Evolutionary conservation across 805 yeast genomes (phyloP).

Genomic region (Candida tibetensis): DNA sequence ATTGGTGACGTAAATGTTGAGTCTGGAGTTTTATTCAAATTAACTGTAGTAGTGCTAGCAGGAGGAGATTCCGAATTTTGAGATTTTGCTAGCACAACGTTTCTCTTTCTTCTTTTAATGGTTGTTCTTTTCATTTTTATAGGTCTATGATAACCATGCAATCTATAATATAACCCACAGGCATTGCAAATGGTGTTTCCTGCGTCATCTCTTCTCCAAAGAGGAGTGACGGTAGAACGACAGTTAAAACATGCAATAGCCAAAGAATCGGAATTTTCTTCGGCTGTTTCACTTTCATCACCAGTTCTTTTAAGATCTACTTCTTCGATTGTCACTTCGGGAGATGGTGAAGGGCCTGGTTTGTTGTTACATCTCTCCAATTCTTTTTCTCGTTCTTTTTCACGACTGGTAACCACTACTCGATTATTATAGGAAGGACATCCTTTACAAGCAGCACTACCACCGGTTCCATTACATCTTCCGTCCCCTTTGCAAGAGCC

Average conservation of each 20-base stretch:
- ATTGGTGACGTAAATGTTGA: too few species aligned
- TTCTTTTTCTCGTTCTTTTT: constrained; percentile 4
- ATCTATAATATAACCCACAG: constrained; percentile 73
- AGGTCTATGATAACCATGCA: constrained; percentile 78
- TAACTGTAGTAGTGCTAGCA: too few species aligned
- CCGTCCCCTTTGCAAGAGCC: constrained; percentile 78
- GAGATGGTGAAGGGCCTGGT: neutral
- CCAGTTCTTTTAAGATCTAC: neutral
- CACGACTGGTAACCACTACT: constrained; percentile 38
- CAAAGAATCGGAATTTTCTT: constrained; percentile 38
- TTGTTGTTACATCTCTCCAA: neutral
- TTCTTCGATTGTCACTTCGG: constrained; percentile 2
- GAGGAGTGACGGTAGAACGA: constrained; percentile 79
- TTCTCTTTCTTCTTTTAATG: constrained; percentile 71
- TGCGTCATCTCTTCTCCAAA: constrained; percentile 79
- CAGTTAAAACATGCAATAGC: constrained; percentile 83
- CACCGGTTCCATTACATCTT: constrained; percentile 85
- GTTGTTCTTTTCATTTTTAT: constrained; percentile 68
- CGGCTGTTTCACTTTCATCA: constrained; percentile 9
- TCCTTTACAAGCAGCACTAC: constrained; percentile 72
- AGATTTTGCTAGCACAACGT: constrained; percentile 6
- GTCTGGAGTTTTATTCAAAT: too few species aligned
- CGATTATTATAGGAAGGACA: constrained; percentile 84
- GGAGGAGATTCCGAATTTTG: too few species aligned
- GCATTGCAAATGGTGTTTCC: constrained; percentile 89